These are phyloP conservation scores for Phytophthora cactorum DNA, from an alignment of 352 stramenopile genomes.

Conservation along the genomic window DNA sequence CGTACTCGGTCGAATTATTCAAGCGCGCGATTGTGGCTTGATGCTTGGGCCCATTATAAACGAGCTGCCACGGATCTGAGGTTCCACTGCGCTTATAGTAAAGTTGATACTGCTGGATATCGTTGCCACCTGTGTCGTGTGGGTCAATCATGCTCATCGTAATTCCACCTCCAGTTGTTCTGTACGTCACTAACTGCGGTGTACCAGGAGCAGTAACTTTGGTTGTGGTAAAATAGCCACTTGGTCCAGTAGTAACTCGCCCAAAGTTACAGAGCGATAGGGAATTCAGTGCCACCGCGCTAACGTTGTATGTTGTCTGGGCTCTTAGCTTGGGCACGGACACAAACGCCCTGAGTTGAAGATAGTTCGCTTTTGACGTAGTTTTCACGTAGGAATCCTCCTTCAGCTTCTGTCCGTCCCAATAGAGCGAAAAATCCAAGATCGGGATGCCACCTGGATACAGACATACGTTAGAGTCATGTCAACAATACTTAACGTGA, in stretches of 20 bases:
- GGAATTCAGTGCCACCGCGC: constrained; percentile 43
- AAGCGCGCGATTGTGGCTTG: constrained; percentile 46
- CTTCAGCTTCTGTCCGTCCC: constrained; percentile 39
- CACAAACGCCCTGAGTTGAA: constrained; percentile 36
- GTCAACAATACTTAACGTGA: background rate
- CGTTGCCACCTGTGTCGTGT: constrained; percentile 50
- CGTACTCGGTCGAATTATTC: constrained; percentile 36
- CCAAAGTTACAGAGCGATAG: constrained; percentile 56
- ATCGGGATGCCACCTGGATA: constrained; percentile 54
- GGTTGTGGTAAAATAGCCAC: constrained; percentile 31
- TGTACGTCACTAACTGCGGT: constrained; percentile 31
- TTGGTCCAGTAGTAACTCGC: constrained; percentile 26
- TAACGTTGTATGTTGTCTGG: constrained; percentile 39
- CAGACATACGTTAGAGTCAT: constrained; percentile 1
- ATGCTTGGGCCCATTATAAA: constrained; percentile 31
- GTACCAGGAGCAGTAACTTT: constrained; percentile 34
- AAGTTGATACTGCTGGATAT: constrained; percentile 45
- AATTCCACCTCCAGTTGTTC: constrained; percentile 55
- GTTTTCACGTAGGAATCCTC: constrained; percentile 20
- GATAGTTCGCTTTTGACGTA: constrained; percentile 18
- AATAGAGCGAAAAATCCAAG: constrained; percentile 45
- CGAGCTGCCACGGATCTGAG: constrained; percentile 40
- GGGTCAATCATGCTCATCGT: constrained; percentile 51
- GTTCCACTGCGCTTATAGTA: constrained; percentile 42
- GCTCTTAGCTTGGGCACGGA: constrained; percentile 39